Conservation (phyloP, 1,284 basidiomycete genomes). For the Ceratobasidium papillatum region DNA sequence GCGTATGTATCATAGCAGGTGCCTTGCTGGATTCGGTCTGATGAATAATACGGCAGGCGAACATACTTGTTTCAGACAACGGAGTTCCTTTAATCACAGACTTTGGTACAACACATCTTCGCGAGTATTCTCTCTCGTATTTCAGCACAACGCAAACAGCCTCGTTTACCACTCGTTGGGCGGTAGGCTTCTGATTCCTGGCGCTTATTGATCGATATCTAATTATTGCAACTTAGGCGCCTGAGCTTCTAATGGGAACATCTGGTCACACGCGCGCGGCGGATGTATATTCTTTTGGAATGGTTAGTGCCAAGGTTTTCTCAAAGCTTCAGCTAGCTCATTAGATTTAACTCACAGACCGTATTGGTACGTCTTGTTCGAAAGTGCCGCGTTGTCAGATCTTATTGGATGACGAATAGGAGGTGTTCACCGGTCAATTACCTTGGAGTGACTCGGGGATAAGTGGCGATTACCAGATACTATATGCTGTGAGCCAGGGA, state of each 20-base stretch:
- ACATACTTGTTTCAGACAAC: not conserved
- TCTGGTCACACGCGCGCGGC: not conserved
- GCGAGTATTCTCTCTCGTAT: not conserved
- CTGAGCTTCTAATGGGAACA: not conserved
- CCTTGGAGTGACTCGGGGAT: no score
- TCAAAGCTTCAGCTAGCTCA: no score
- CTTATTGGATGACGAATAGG: no score
- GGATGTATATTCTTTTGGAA: conserved; percentile 7
- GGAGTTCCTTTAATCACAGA: not conserved
- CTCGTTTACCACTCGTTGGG: not conserved
- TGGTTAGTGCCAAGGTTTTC: not conserved
- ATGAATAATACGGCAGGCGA: no score
- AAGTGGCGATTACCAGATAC: no score
- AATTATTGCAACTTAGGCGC: not conserved
- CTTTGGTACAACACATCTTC: not conserved
- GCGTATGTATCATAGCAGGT: no score
- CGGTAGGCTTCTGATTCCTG: not conserved
- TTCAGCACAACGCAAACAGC: not conserved
- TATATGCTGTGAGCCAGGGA: no score
- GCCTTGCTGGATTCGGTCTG: no score
- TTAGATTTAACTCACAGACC: no score
- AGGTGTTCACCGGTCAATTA: no score
- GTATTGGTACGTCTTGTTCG: no score
- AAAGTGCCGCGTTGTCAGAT: no score
- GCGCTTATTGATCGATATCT: not conserved